Conservation (phyloP, 1,284 basidiomycete species). For the Ganoderma resinaceum region DNA sequence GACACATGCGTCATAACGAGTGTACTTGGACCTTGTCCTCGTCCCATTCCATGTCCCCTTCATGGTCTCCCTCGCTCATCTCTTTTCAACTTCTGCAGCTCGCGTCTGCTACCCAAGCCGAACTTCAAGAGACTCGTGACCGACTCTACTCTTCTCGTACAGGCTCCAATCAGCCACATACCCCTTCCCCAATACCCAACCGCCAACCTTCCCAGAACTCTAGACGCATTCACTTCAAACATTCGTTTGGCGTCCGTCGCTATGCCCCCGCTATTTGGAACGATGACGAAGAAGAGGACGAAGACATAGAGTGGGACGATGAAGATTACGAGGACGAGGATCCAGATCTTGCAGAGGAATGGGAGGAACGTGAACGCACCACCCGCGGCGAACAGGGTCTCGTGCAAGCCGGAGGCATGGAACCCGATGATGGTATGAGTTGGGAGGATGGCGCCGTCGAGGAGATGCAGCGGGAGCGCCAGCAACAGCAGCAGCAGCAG, state of each 20-base stretch:
- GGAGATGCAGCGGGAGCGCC: conserved; percentile 47
- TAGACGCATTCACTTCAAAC: conserved; percentile 64
- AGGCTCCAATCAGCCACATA: conserved; percentile 47
- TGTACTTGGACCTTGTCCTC: neutral
- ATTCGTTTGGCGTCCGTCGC: conserved; percentile 65
- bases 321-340: conserved; percentile 79
- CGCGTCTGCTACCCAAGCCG: conserved; percentile 76
- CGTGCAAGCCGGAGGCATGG: conserved; percentile 46
- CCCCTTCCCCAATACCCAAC: conserved; percentile 55
- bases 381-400: conserved; percentile 15
- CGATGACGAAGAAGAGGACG: conserved; percentile 81
- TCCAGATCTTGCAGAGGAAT: conserved; percentile 62
- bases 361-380: conserved; percentile 37
- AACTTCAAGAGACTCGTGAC: conserved; percentile 58
- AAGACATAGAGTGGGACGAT: conserved; percentile 77
- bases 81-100: conserved; percentile 51
- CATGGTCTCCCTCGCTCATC: neutral
- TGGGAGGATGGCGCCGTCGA: conserved; percentile 75
- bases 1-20: neutral
- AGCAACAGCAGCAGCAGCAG: conserved; percentile 35
- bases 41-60: neutral
- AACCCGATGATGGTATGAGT: conserved; percentile 76
- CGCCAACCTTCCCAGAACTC: conserved; percentile 33
- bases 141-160: conserved; percentile 58
- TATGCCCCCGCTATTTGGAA: conserved; percentile 85